Conservation (phyloP, 345 rosid species). For the Limnanthes douglasii region DNA sequence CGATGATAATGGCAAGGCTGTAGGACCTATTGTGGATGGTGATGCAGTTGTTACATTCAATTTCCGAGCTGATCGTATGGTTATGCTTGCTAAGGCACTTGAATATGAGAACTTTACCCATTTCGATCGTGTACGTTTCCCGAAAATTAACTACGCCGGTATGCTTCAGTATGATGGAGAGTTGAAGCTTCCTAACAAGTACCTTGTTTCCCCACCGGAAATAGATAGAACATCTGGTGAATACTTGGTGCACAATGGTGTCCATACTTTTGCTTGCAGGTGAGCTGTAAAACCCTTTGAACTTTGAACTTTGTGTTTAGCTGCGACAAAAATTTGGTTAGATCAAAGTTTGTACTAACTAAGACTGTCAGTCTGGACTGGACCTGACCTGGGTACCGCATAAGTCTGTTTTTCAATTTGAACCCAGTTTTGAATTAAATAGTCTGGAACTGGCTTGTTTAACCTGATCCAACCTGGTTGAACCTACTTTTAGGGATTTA, state of each 20-base stretch:
- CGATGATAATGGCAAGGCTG: slow-evolving; percentile 59
- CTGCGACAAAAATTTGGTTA: too few species aligned
- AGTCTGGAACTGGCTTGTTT: too few species aligned
- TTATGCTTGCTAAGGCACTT: slow-evolving; percentile 90
- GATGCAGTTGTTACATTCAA: slow-evolving; percentile 94
- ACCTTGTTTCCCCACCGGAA: slow-evolving; percentile 97
- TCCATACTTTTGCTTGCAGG: slow-evolving; percentile 95
- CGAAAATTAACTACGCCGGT: slow-evolving; percentile 85
- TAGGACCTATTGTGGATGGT: slow-evolving; percentile 84
- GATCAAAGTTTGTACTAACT: too few species aligned
- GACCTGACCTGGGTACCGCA: too few species aligned
- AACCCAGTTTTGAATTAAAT: too few species aligned
- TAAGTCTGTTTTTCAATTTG: too few species aligned
- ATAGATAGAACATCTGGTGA: slow-evolving; percentile 94
- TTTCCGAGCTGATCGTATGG: slow-evolving; percentile 96
- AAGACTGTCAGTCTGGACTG: too few species aligned
- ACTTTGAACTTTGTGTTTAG: not conserved
- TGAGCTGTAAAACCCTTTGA: slow-evolving; percentile 5
- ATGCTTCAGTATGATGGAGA: slow-evolving; percentile 99
- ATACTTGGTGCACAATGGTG: slow-evolving; percentile 71
- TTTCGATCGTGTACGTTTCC: slow-evolving; percentile 83
- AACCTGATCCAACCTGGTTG: too few species aligned
- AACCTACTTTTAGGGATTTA: too few species aligned
- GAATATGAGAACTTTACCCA: slow-evolving; percentile 80
- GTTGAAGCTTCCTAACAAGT: slow-evolving; percentile 66